A percentile compares a stretch with the other conserved stretches of the same genome.
Conservation (phyloP, 2,329 filamentous ascomycete genomes). For the Acrocalymma vagum region DNA sequence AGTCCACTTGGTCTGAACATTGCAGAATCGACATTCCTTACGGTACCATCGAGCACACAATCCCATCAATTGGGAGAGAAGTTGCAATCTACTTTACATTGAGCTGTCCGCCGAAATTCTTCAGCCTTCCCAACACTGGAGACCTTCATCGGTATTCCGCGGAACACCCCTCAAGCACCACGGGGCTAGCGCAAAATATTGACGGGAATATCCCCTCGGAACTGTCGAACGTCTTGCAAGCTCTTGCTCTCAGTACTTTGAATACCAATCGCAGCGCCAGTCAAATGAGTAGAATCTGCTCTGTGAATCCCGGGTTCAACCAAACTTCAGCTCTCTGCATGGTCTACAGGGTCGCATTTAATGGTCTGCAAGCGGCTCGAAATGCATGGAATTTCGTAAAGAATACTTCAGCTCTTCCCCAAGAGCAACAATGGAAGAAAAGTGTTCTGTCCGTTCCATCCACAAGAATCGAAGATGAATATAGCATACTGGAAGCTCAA, state of each 20-base stretch:
- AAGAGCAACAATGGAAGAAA: slow-evolving; percentile 20
- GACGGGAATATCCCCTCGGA: background rate
- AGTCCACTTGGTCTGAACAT: slow-evolving; percentile 27
- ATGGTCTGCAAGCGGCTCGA: slow-evolving; percentile 25
- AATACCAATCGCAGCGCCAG: slow-evolving; percentile 1
- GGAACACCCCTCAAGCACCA: slow-evolving; percentile 3
- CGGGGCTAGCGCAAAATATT: background rate
- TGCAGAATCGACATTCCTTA: slow-evolving; percentile 54
- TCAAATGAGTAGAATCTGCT: slow-evolving; percentile 41
- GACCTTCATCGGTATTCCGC: slow-evolving; percentile 29
- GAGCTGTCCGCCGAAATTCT: slow-evolving; percentile 50
- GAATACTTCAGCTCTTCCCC: slow-evolving; percentile 30
- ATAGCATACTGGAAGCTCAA: slow-evolving; percentile 70
- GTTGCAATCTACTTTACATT: slow-evolving; percentile 48
- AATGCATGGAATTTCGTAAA: slow-evolving; percentile 42
- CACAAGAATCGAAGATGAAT: slow-evolving; percentile 64
- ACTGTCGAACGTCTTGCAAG: slow-evolving; percentile 1
- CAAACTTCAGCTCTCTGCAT: slow-evolving; percentile 57
- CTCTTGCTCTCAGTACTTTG: slow-evolving; percentile 11
- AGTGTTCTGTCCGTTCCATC: slow-evolving; percentile 56
- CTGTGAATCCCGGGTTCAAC: slow-evolving; percentile 46
- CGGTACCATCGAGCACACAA: slow-evolving; percentile 49
- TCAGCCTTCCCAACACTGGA: slow-evolving; percentile 23
- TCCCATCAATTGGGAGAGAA: slow-evolving; percentile 31
- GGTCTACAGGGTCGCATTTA: slow-evolving; percentile 56